Base-by-base conservation (phyloP, 208 protist species). In the Porcisia hertigi region DNA sequence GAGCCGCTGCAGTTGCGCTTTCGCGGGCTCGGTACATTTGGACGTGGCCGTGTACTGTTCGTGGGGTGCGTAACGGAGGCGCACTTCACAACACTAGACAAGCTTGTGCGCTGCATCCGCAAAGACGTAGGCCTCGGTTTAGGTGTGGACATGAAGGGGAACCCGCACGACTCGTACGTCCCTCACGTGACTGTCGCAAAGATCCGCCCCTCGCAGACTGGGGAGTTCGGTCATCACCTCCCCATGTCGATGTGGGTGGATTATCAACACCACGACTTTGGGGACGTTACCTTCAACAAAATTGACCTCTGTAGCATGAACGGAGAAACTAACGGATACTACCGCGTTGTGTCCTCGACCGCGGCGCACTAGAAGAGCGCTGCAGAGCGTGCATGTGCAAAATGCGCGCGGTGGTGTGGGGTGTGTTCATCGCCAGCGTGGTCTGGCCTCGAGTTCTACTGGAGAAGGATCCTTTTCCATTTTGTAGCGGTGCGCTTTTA, bases 131-230 rank as follows among this genome's bases (percentile, higher is more conserved):
- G 89, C 1, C 57, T 80, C 1, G 84, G 80, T 3, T 75, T 95
- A 11, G 80, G 85, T 14, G 84, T 97, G 12, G 91, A 96, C 71
- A 72, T 97, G 64, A 94, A 96, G 80, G 93, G 93, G 58, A 97
- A 97, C 74, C 90, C 91, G 69, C 87, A 95, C 75, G 93, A 97
- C 71, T 89, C 85, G n/a, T 97, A 93, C 80, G 91, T 97, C 77
- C 93, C 93, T 34, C 93, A 97, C 81, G 66, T 97, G 2, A 97
- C 93, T 18, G 75, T 97, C 43, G 91, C 90, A 25, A 97, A 97
- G 71, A 92, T 97, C 65, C 85, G 90, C 12, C 81, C 87, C 2
- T 71, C 67, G 63, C 88, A 94, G 65, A 69, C 25, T 53, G 60
- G 69, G 0, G 62, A 85, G 65, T 92, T 94, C 78, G 90, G 91